Conservation (phyloP, 306 rosid species). For the Spatholobus suberectus region DNA sequence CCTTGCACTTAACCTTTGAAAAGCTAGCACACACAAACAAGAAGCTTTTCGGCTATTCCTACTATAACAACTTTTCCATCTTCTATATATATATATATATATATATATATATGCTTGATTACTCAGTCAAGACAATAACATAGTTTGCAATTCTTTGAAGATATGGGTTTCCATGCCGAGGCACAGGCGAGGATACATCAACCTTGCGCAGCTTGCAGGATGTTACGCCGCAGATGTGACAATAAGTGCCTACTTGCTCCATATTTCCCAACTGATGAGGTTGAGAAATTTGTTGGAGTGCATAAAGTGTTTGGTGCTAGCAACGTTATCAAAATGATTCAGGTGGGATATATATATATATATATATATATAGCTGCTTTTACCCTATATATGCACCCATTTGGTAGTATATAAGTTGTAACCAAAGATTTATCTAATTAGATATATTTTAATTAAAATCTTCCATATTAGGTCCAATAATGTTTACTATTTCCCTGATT, state of each 20-base stretch:
- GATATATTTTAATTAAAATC: not conserved
- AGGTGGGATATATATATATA: slow-evolving; percentile 19
- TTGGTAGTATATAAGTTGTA: not conserved
- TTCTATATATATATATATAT: too few relatives aligned
- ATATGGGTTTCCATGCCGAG: slow-evolving; percentile 11
- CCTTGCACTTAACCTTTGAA: slow-evolving; percentile 35
- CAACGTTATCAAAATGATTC: slow-evolving; percentile 50
- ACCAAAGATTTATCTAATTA: not conserved
- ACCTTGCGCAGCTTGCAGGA: slow-evolving; percentile 52
- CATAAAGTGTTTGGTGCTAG: slow-evolving; percentile 51
- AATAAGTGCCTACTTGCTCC: slow-evolving; percentile 42
- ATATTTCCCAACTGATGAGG: slow-evolving; percentile 40
- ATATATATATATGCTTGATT: not conserved
- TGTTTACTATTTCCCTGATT: not conserved
- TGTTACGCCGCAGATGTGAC: slow-evolving; percentile 50
- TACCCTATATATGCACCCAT: not conserved
- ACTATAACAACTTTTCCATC: slow-evolving; percentile 10
- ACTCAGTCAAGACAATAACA: not conserved
- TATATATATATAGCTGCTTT: not conserved
- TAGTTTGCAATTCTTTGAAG: not conserved
- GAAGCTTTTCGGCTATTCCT: not conserved
- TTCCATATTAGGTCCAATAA: not conserved
- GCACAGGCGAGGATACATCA: slow-evolving; percentile 20
- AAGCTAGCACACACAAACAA: not conserved
- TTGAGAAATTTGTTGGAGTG: slow-evolving; percentile 40